Conservation (phyloP, 2,329 filamentous ascomycete species). For the Talaromyces islandicus region DNA sequence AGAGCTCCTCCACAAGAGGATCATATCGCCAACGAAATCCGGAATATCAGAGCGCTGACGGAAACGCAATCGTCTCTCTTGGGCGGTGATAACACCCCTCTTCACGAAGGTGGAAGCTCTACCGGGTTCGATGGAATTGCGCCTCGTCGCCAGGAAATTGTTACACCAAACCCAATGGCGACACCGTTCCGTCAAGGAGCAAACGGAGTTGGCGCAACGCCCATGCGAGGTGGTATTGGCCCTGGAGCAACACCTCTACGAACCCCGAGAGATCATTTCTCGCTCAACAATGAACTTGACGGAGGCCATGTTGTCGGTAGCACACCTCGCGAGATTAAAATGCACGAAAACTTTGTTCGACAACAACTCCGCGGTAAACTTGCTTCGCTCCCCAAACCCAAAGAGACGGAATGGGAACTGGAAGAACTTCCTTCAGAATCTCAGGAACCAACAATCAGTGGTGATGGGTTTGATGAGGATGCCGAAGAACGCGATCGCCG, state of each 20-base stretch:
- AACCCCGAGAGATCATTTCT: slow-evolving; percentile 82
- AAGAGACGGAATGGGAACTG: slow-evolving; percentile 89
- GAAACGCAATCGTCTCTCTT: slow-evolving; percentile 90
- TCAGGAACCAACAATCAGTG: slow-evolving; percentile 48
- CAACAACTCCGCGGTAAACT: slow-evolving; percentile 59
- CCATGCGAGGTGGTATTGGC: slow-evolving; percentile 51
- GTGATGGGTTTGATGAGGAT: slow-evolving; percentile 58
- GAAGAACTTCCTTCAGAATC: slow-evolving; percentile 78
- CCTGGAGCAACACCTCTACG: slow-evolving; percentile 77
- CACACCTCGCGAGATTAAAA: slow-evolving; percentile 69
- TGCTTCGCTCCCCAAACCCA: slow-evolving; percentile 82
- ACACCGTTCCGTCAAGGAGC: slow-evolving; percentile 68
- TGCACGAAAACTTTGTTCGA: slow-evolving; percentile 63
- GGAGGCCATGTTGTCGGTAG: slow-evolving; percentile 60
- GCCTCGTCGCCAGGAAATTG: slow-evolving; percentile 70
- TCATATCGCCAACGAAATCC: slow-evolving; percentile 91
- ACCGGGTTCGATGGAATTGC: slow-evolving; percentile 84
- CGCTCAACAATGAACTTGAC: slow-evolving; percentile 65
- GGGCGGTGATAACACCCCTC: slow-evolving; percentile 86
- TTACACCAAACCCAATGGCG: slow-evolving; percentile 94
- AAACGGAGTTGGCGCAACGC: slow-evolving; percentile 63
- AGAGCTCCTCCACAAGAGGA: slow-evolving; percentile 89
- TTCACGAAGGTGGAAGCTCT: slow-evolving; percentile 73
- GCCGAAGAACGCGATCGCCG: slow-evolving; percentile 70
- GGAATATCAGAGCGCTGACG: slow-evolving; percentile 85